A percentile compares a stretch with the other conserved stretches of the same genome.
These are phyloP conservation scores for Entrophospora sp. DNA, from an alignment of 192 early-diverging fungal species.

Conservation along the genomic window DNA sequence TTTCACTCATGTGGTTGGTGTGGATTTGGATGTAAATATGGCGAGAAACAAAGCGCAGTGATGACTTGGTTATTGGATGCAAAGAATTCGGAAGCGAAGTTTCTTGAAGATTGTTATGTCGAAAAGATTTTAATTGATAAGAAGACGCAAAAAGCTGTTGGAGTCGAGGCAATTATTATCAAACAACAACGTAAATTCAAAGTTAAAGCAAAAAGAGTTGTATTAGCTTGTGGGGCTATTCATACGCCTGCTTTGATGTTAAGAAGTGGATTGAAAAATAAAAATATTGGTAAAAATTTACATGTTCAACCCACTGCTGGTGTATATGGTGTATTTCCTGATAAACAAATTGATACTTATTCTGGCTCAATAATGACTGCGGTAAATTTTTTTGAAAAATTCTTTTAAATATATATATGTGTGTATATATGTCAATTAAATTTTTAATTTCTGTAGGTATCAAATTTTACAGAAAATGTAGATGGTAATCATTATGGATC, in stretches of 20 bases:
- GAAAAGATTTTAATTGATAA: conserved; percentile 45
- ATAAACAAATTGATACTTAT: conserved; percentile 36
- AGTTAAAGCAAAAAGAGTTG: conserved; percentile 47
- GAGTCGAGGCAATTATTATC: conserved; percentile 39
- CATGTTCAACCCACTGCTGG: conserved; percentile 51
- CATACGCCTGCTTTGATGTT: conserved; percentile 56
- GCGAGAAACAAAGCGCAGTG: conserved; percentile 58
- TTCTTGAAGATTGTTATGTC: conserved; percentile 50
- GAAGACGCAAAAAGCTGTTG: conserved; percentile 30
- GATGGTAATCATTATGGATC: conserved; percentile 58
- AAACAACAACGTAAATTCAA: conserved; percentile 24
- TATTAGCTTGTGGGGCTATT: conserved; percentile 55
- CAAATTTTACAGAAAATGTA: conserved; percentile 42
- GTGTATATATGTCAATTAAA: no score
- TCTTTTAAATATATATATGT: background rate
- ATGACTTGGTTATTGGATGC: conserved; percentile 66
- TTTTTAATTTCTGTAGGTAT: conserved; percentile 23
- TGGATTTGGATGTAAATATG: conserved; percentile 59
- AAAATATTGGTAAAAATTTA: conserved; percentile 59
- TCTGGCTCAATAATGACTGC: conserved; percentile 63
- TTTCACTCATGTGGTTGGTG: conserved; percentile 58
- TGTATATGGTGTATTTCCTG: conserved; percentile 58
- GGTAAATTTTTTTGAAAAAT: conserved; percentile 30
- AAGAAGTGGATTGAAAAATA: conserved; percentile 59
- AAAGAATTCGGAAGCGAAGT: conserved; percentile 46